These are phyloP conservation scores for Hagleromyces aurorensis DNA, from an alignment of 805 yeast species.

Conservation along the genomic window DNA sequence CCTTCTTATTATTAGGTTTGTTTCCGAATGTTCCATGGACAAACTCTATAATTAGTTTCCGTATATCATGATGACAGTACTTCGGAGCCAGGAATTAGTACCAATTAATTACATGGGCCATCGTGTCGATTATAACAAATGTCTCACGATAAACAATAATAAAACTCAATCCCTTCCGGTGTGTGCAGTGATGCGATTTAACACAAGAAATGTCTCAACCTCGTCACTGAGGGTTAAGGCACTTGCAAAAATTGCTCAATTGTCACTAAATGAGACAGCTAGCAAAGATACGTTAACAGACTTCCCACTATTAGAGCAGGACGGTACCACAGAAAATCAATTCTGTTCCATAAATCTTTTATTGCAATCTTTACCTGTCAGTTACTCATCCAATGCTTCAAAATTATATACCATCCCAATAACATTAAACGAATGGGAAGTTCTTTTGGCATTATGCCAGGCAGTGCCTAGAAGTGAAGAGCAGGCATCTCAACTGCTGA, in stretches of 20 bases:
- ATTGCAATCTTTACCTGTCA: constrained; percentile 23
- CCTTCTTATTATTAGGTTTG: too few relatives aligned
- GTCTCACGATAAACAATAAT: constrained; percentile 1
- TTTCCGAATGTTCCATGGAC: too few relatives aligned
- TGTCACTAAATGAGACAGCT: constrained; percentile 5
- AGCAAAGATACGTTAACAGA: constrained; percentile 1
- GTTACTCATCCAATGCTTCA: constrained; percentile 19
- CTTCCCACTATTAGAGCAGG: too few relatives aligned
- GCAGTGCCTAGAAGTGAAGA: constrained; percentile 27
- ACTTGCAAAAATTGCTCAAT: constrained; percentile 17
- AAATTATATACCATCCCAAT: constrained; percentile 35
- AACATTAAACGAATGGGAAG: constrained; percentile 46
- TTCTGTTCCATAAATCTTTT: constrained; percentile 14
- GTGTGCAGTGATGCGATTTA: constrained; percentile 14
- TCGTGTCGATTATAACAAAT: background rate
- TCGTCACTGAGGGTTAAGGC: constrained; percentile 21
- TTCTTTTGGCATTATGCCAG: constrained; percentile 43
- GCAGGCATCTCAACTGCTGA: constrained; percentile 35
- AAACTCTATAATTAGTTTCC: too few relatives aligned
- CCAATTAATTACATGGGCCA: too few relatives aligned
- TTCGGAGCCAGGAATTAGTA: too few relatives aligned
- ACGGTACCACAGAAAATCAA: too few relatives aligned
- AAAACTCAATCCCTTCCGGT: constrained; percentile 4
- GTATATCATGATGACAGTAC: too few relatives aligned
- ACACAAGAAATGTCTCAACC: constrained; percentile 5